Base-by-base conservation (phyloP, 1,284 basidiomycete genomes). In the Cryptococcus deneoformans region DNA sequence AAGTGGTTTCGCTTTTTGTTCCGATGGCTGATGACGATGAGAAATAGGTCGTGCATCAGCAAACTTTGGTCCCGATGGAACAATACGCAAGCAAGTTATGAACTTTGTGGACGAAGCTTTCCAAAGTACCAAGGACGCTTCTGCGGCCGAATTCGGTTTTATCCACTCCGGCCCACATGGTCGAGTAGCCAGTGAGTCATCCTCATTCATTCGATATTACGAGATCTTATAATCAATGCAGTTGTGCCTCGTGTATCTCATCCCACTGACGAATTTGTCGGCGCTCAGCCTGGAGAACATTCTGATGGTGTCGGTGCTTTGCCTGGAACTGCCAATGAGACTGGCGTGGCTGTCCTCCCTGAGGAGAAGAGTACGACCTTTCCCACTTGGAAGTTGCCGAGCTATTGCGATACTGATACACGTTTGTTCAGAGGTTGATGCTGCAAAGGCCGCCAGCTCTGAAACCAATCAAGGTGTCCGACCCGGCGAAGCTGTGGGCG, bases 341-440 rank as follows among this genome's bases (percentile, higher is more conserved):
- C 65, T 6, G 76, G 74, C 7, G 79, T 81, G 11, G 74, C 80
- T 10, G 71, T 77, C 55, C 69, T 80, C 6, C 80, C 82, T 3
- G 78, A 81, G 9, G 80, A 79, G 58, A 65, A 60, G 53, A 53
- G 69, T 69, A 56, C 65, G 68, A 62, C 11, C 12, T 5, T 20
- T 39, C 48, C 14, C 16, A 4, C 5, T 29, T 29, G n/a, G n/a
- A 29, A 7, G 53, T 56, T 6, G 48, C 39, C 16, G 56, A 29
- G 29, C 29, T 29, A 29, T 29, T 29, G 29, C 29, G 29, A 29
- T 29, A 29, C 29, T 29, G 29, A 29, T 29, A 4, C 29, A 29
- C 29, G 29, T 29, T 29, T 29, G 29, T 29, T 29, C 29, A 29
- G 29, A 42, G 7, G 63, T 60, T 6, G 52, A 50, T 44, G 56